These are phyloP conservation scores for Nakaseomyces delphensis DNA, from an alignment of 1,139 yeast species.

Conservation along the genomic window DNA sequence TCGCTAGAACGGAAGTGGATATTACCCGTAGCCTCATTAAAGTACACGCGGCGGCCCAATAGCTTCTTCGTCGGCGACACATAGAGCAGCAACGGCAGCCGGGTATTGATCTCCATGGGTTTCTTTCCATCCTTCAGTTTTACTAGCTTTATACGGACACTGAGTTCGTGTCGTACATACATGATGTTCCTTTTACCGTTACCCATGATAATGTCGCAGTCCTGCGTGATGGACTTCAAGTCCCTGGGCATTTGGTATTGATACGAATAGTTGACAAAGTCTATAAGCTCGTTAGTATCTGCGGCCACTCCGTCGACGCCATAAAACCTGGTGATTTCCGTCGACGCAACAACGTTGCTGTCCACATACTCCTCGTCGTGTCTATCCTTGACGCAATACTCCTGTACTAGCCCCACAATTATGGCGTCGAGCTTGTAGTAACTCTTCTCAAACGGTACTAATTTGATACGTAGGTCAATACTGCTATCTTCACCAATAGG, in stretches of 20 bases:
- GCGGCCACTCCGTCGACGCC: conserved; percentile 32
- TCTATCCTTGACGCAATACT: conserved; percentile 37
- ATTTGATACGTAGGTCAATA: conserved; percentile 42
- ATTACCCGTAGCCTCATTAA: conserved; percentile 40
- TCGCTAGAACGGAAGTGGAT: conserved; percentile 40
- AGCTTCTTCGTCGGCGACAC: conserved; percentile 48
- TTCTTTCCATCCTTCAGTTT: conserved; percentile 11
- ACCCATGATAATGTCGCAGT: conserved; percentile 39
- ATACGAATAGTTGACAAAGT: conserved; percentile 45
- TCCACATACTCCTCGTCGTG: conserved; percentile 35
- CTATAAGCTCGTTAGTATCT: conserved; percentile 32
- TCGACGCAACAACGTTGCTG: conserved; percentile 37
- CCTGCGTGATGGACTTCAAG: conserved; percentile 48
- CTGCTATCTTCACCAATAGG: conserved; percentile 53
- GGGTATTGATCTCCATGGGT: conserved; percentile 36
- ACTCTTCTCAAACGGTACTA: conserved; percentile 48
- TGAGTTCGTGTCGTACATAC: conserved; percentile 25
- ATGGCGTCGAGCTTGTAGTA: conserved; percentile 39
- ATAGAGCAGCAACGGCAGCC: conserved; percentile 52
- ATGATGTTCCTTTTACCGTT: conserved; percentile 34
- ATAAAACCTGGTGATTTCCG: conserved; percentile 34
- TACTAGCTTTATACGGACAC: conserved; percentile 20
- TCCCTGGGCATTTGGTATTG: conserved; percentile 44
- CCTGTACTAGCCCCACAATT: conserved; percentile 45
- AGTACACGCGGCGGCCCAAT: conserved; percentile 42